Base-by-base conservation (phyloP, 495 filamentous ascomycete genomes). In the Daldinia caldariorum region DNA sequence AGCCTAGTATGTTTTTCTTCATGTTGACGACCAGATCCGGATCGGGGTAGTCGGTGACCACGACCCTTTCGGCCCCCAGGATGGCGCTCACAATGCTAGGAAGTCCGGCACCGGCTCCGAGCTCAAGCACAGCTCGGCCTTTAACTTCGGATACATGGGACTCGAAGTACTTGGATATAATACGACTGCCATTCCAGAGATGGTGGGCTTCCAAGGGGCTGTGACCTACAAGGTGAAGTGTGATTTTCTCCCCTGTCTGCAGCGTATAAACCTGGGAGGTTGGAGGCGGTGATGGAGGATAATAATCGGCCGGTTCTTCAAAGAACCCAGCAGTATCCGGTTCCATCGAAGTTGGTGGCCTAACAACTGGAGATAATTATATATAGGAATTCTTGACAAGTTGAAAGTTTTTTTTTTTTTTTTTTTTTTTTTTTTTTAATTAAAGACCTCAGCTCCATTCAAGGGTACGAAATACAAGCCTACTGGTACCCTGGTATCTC, bases 31-130 rank as follows among this genome's bases (percentile, higher is more conserved):
- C 82, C 2, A 98, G 80, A 18, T 95, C 92, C 20, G 84, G 83
- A 72, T 97, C 94, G 1, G 92, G 91, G 74, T 92, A 98, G 74
- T 98, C 94, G 31, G 94, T 97, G 58, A 94, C 88, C 1, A 97
- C 91, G 12, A 91, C 89, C 43, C 78, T 80, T 29, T 63, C 69
- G 4, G 94, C 94, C 6, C 91, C 93, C 20, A 87, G 79, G n/a
- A 89, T 79, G 0, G 89, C 90, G 67, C 87, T 89, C 13, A 95
- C 89, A 26, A 98, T 86, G 70, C 88, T 90, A 1, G 94, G 94
- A 3, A 97, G 84, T 0, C 94, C 94, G 0, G 92, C 92, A 32
- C 92, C 94, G 14, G 94, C 94, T 58, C 94, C 94, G 50, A 98
- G 89, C 77, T 98, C 94, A 12, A 97, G 88, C 4, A 97, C 86